phyloP scores from a whole-genome alignment of 2,329 filamentous ascomycete species.

The Epichloe typhina region DNA sequence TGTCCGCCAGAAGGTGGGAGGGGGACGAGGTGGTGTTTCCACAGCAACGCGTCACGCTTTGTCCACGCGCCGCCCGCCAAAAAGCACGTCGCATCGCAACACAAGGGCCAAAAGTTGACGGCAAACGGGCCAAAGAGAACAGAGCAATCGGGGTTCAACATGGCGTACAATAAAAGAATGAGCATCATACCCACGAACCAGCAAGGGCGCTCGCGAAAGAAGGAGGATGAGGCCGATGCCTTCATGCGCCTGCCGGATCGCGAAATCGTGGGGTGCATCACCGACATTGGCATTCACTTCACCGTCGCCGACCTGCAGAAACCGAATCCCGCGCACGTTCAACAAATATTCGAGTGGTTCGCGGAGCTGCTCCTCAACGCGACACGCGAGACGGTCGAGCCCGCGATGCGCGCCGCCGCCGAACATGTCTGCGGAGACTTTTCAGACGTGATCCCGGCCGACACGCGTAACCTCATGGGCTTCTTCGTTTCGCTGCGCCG shows the following conservation, averaged over 20 bases:
- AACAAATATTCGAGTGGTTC: conserved; percentile 97
- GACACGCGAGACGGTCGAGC: conserved; percentile 84
- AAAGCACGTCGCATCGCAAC: not conserved
- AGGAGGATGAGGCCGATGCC: conserved; percentile 45
- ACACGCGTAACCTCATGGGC: conserved; percentile 88
- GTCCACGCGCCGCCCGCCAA: not conserved
- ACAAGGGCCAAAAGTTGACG: not conserved
- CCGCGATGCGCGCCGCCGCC: conserved; percentile 84
- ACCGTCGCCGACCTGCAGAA: conserved; percentile 79
- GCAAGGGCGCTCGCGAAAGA: conserved; percentile 40
- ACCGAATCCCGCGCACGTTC: conserved; percentile 85
- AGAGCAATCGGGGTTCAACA: conserved; percentile 15
- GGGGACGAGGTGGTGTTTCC: conserved; percentile 1
- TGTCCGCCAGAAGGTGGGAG: not conserved
- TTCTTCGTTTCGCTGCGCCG: conserved; percentile 79
- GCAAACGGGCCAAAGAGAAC: not conserved
- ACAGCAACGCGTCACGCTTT: conserved; percentile 5
- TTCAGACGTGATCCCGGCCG: conserved; percentile 69
- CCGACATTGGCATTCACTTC: conserved; percentile 88
- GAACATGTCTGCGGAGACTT: conserved; percentile 78
- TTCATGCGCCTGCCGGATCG: conserved; percentile 49
- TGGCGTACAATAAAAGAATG: conserved; percentile 48
- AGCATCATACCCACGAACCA: conserved; percentile 44
- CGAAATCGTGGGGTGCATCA: conserved; percentile 95
- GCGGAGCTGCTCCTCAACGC: conserved; percentile 88